Percentiles rank a stretch among this genome's conserved stretches.
Evolutionary conservation across 768 basidiomycete genomes (phyloP).

Genomic region (Pleurotus cornucopiae): DNA sequence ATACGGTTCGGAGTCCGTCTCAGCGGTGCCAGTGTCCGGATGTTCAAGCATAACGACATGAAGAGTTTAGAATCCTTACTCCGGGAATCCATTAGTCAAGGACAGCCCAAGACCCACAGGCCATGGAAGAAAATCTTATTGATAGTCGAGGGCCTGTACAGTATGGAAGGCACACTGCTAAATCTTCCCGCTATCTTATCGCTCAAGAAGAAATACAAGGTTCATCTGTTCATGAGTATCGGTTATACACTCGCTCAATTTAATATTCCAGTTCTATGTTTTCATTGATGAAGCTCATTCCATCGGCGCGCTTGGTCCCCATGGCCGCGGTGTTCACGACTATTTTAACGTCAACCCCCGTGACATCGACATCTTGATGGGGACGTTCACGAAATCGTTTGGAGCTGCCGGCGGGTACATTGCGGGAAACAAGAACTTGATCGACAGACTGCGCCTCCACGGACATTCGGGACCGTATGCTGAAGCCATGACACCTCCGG

Average conservation of each 20-base stretch:
- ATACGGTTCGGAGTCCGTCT: slow-evolving; percentile 91
- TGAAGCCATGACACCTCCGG: slow-evolving; percentile 87
- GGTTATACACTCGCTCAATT: neutral
- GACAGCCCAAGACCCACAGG: slow-evolving; percentile 95
- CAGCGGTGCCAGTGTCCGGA: slow-evolving; percentile 83
- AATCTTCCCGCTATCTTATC: slow-evolving; percentile 80
- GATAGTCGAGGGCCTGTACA: slow-evolving; percentile 93
- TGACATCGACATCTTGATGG: slow-evolving; percentile 92
- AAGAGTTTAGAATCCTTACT: slow-evolving; percentile 71
- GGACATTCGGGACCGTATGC: slow-evolving; percentile 84
- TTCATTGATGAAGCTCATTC: slow-evolving; percentile 98
- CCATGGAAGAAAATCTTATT: slow-evolving; percentile 99
- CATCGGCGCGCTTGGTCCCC: slow-evolving; percentile 90
- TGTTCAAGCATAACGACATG: slow-evolving; percentile 99
- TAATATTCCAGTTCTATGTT: slow-evolving; percentile 78
- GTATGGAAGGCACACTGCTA: slow-evolving; percentile 96
- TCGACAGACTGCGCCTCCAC: slow-evolving; percentile 76
- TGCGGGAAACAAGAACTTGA: slow-evolving; percentile 74
- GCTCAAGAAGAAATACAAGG: slow-evolving; percentile 95
- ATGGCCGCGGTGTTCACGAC: slow-evolving; percentile 92
- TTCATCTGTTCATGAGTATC: slow-evolving; percentile 25
- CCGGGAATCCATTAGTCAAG: slow-evolving; percentile 91
- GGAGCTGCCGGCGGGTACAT: slow-evolving; percentile 95
- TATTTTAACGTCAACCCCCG: slow-evolving; percentile 86
- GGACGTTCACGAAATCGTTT: slow-evolving; percentile 95